phyloP scores from a whole-genome alignment of 1,139 yeast genomes.

The Pichia sp. region DNA sequence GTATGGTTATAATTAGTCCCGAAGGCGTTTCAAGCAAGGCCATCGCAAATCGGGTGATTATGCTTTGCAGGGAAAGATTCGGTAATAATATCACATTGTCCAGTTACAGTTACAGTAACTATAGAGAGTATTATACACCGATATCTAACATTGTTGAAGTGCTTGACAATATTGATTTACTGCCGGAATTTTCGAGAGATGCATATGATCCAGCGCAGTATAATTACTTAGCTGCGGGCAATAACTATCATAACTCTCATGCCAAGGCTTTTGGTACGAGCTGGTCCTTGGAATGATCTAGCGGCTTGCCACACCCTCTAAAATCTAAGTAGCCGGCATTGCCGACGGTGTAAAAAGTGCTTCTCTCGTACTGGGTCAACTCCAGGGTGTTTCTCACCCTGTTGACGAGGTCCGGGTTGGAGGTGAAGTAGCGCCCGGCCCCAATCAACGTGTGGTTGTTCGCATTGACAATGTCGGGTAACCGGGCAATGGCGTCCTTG shows the following conservation, averaged over 20 bases:
- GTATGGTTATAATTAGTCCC: neutral
- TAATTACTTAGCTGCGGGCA: neutral
- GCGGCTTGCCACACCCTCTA: slow-evolving; percentile 11
- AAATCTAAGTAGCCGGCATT: slow-evolving; percentile 22
- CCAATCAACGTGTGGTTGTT: slow-evolving; percentile 19
- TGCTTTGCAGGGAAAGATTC: neutral
- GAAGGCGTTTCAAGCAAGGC: neutral
- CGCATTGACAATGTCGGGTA: slow-evolving; percentile 9
- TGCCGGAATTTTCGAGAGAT: neutral
- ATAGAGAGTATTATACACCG: neutral
- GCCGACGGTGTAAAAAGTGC: slow-evolving; percentile 34
- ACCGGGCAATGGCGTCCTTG: slow-evolving; percentile 2
- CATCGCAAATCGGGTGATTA: neutral
- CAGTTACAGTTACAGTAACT: neutral
- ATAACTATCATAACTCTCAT: neutral
- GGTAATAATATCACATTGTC: neutral
- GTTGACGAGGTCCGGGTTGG: slow-evolving; percentile 50
- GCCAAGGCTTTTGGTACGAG: slow-evolving; percentile 11
- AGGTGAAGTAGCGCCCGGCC: slow-evolving; percentile 42
- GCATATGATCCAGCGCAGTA: neutral
- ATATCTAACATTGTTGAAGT: neutral
- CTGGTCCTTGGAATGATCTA: slow-evolving; percentile 13
- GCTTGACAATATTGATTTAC: neutral
- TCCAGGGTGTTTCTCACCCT: slow-evolving; percentile 43
- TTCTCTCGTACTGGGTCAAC: slow-evolving; percentile 38